phyloP scores from a whole-genome alignment of 169 alveolate genomes.

The Cryptosporidium parvum region DNA sequence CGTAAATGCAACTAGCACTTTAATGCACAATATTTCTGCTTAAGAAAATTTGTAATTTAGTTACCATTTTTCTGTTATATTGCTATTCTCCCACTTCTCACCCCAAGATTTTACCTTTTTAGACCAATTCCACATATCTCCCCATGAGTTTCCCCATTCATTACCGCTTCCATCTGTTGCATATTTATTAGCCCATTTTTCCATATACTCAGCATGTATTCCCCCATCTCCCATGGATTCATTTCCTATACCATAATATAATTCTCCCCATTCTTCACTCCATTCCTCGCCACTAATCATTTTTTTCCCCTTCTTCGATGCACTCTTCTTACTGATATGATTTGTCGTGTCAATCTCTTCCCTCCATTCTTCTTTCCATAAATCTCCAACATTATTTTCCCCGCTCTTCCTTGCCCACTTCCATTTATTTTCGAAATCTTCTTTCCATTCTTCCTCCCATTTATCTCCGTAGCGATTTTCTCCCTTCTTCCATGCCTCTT shows the following conservation, averaged over 20 bases:
- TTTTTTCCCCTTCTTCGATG: conserved; percentile 53
- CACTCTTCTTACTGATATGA: conserved; percentile 39
- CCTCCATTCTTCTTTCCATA: conserved; percentile 75
- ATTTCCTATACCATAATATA: conserved; percentile 54
- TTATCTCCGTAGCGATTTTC: conserved; percentile 61
- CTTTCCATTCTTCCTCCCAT: conserved; percentile 77
- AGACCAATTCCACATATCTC: conserved; percentile 56
- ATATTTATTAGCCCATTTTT: conserved; percentile 68
- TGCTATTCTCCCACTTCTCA: conserved; percentile 40
- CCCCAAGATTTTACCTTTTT: conserved; percentile 70
- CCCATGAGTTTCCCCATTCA: conserved; percentile 70
- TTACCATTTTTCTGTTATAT: conserved; percentile 53
- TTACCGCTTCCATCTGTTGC: conserved; percentile 69
- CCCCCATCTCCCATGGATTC: conserved; percentile 69
- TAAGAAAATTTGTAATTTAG: neutral
- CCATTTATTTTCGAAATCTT: conserved; percentile 70
- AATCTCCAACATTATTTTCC: conserved; percentile 49
- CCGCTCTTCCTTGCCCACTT: conserved; percentile 73
- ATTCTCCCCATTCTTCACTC: conserved; percentile 74
- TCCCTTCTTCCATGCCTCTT: conserved; percentile 73
- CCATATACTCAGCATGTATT: conserved; percentile 39
- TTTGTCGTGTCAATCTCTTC: conserved; percentile 35
- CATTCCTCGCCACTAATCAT: conserved; percentile 65
- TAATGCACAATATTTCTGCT: neutral
- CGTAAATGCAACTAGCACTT: neutral